These are phyloP conservation scores for Pyricularia grisea DNA, from an alignment of 2,329 filamentous ascomycete genomes.

Conservation along the genomic window DNA sequence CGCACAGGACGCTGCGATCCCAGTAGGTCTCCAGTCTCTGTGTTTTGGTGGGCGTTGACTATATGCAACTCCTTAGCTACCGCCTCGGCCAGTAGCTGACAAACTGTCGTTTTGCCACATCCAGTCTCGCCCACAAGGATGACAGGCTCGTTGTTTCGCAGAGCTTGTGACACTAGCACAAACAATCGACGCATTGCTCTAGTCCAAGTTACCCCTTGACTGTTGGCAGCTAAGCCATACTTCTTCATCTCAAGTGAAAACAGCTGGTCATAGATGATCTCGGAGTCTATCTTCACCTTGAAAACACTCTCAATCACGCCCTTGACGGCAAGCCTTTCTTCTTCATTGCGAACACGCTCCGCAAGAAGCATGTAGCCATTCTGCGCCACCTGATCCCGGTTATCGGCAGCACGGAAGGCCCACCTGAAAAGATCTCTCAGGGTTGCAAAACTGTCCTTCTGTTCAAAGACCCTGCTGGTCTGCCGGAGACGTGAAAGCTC, in stretches of 20 bases:
- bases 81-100: constrained; percentile 81
- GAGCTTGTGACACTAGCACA: constrained; percentile 75
- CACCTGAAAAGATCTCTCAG: constrained; percentile 92
- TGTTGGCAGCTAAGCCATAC: constrained; percentile 35
- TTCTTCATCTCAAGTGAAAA: constrained; percentile 46
- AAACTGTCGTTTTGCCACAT: constrained; percentile 95
- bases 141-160: constrained; percentile 87
- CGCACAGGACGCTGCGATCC: constrained; percentile 87
- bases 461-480: constrained; percentile 85
- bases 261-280: constrained; percentile 58
- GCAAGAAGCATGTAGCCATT: constrained; percentile 96
- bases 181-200: constrained; percentile 88
- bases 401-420: constrained; percentile 78
- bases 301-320: constrained; percentile 83
- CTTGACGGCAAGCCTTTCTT: constrained; percentile 79
- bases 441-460: constrained; percentile 95
- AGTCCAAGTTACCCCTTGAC: constrained; percentile 80
- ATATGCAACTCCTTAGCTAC: constrained; percentile 69
- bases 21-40: constrained; percentile 94
- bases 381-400: constrained; percentile 75
- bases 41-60: constrained; percentile 96
- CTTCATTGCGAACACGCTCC: constrained; percentile 84
- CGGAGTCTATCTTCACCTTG: constrained; percentile 71
- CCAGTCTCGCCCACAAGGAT: constrained; percentile 93
- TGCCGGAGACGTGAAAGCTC: constrained; percentile 85